Evolutionary conservation across 2,329 filamentous ascomycete genomes (phyloP), one percentile per base, ranked within the genome.

Genomic region (Aspergillus ochraceus): DNA sequence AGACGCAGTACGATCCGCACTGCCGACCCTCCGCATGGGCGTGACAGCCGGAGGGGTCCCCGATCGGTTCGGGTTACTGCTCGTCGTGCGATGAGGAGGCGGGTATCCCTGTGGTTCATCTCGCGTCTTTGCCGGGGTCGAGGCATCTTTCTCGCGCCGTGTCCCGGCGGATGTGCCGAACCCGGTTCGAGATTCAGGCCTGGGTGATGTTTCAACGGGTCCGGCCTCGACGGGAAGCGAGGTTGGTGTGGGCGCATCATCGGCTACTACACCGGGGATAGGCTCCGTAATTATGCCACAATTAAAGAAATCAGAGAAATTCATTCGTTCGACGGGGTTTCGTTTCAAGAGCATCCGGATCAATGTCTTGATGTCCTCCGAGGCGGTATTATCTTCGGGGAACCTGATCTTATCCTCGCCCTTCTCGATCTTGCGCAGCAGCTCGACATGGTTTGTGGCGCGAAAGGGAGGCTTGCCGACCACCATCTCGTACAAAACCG

Each of bases 401-500:
- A 98, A 98, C 64, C 84, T 87, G 76, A 98, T 96, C 63, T 86
- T 82, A 72, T 98, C 94, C 64, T 96, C 90, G 19, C 90, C 88
- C 61, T 89, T 89, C 74, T 98, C 94, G 65, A 99, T 99, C 79
- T 90, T 95, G 62, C 91, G 87, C 49, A 98, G 83, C 39, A 99
- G 81, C 74, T 99, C 95, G 46, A 99, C 93, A 71, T 99, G 95
- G 72, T 99, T 98, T 57, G 87, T 87, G 32, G 95, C 95, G 65
- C 92, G 85, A 77, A 98, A 99, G 0, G 95, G 95, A 22, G 95
- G 92, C 63, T 87, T 89, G 55, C 93, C 94, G 6, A 89, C 91
- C 62, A 95, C 87, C 93, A 99, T 97, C 78, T 99, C 95, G 73
- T 92, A 97, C 24, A 96, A 80, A 9, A 99, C 95, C 19, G 95